Base-by-base conservation (phyloP, 257 asterid genomes). In the Forsythia suspensa region DNA sequence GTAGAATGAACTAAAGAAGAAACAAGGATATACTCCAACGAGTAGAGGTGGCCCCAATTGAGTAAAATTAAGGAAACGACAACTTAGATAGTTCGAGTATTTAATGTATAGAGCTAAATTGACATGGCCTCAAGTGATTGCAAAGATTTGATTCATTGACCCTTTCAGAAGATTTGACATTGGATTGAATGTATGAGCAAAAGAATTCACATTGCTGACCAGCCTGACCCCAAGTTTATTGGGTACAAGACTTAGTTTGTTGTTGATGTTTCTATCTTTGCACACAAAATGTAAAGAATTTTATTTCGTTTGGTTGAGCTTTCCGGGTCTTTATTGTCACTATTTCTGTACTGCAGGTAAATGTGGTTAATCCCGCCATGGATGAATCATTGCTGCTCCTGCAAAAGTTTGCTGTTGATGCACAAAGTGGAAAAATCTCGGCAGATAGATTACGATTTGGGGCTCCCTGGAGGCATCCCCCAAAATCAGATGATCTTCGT, bases 401-500 rank as follows among this genome's bases (percentile, higher is more conserved):
- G 83, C 94, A 92, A 84, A 87, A 91, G 79, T 95, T 93, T 82
- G 96, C 97, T 34, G 74, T 75, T 72, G 96, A 95, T 87, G 93
- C 89, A 77, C 91, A 77, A 70, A 85, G 82, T 72, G 97, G 97
- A 77, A 89, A 87, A 82, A 82, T 93, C 77, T 77, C 92, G 0
- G 86, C 92, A 84, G 95, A 92, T 85, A 87, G 74, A 79, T 83
- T 95, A 72, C 87, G 87, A 38, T 90, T 92, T 83, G 99, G 99
- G 80, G 93, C 98, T 79, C 94, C 99, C 36, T 95, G 99, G 99
- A 90, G 97, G 89, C 97, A 89, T 87, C 94, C 95, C 79, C 96
- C 97, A 1, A 81, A 82, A 72, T 72, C 81, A 9, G 88, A 87
- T 81, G 75, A 85, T 77, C 80, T 76, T 63, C 81, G 44, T 81